Base-by-base conservation (phyloP, 129 eudicot species). In the Artemisia tridentata region DNA sequence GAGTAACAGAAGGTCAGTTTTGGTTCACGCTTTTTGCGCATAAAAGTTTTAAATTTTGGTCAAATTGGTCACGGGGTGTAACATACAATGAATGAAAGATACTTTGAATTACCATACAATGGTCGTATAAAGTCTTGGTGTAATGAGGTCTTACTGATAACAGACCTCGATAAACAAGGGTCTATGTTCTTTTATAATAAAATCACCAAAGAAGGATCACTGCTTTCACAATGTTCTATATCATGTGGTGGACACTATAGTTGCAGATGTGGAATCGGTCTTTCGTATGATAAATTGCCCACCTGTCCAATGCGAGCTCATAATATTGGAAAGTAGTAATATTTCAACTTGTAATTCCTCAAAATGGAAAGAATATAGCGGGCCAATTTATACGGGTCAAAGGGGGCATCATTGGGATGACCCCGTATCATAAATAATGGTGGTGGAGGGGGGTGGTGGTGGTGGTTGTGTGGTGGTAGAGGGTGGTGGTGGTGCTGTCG, bases 81-180 rank as follows among this genome's bases (percentile, higher is more conserved):
- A n/a, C n/a, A n/a, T 34, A 62, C 16, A 43, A 12, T 73, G 71
- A 68, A 67, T 23, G 72, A 79, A 6, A 75, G 62, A 67, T n/a
- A 61, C 7, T 20, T 79, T 6, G 45, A 58, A 3, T 73, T 73
- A 50, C 67, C 79, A 0, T 73, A 31, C 18, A 43, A 12, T 7
- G 72, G 72, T 11, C 79, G 79, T 61, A 46, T 81, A 54, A 81
- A 65, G 55, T 72, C 72, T 45, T 76, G 71, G 78, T 81, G 81
- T 45, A 76, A 81, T 11, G 85, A 81, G 23, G 45, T 72, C 5
- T 60, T 81, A 48, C 18, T 81, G 25, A 60, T 81, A 43, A 67
- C 64, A 4, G 75, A 81, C 27, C 75, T 52, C 14, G 0, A 61
- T 7, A 67, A n/a, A 11, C 1, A 14, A 15, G 79, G 75, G 29